Base-by-base conservation (phyloP, 2,329 filamentous ascomycete species). In the Trichoderma hamatum region DNA sequence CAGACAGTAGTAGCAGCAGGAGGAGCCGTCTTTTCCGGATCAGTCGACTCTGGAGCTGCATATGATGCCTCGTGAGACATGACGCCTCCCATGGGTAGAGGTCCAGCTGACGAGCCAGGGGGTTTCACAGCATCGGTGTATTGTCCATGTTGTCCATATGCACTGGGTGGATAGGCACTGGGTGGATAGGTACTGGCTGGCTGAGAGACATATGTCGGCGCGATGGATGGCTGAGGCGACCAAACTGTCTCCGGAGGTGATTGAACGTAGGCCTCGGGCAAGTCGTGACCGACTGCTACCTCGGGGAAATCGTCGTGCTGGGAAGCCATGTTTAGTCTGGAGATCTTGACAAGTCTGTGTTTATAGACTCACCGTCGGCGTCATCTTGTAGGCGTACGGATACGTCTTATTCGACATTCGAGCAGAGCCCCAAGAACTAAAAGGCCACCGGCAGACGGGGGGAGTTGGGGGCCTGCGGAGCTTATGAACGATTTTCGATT, bases 351-450 rank as follows among this genome's bases (percentile, higher is more conserved):
- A 26, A 13, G n/a, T 49, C 26, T 28, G 34, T 30, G 54, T 34
- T 51, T 26, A 32, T 54, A 51, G 26, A 36, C 64, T 10, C 51
- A 67, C 64, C 36, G 54, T 59, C 19, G 64, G 52, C 11, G 64
- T n/a, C 64, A 67, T 67, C 54, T 51, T 59, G 54, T 67, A 67
- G 24, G 64, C 34, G 54, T 67, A 49, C 19, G 52, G 54, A 59
- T 59, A 55, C n/a, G 39, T 39, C 36, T 19, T 49, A 49, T 49
- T 24, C 46, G 28, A 59, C 64, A 58, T 67, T 67, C 54, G 30
- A 58, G 52, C 39, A 67, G 49, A 24, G 36, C 64, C 54, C 64
- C 32, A 67, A 59, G 36, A 66, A 36, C 39, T 19, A 43, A 43
- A 59, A 43, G 54, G 21, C 54, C 55, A 28, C 64, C 32, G 24